phyloP scores from a whole-genome alignment of 2,329 filamentous ascomycete species.

The Penicillium sp. region DNA sequence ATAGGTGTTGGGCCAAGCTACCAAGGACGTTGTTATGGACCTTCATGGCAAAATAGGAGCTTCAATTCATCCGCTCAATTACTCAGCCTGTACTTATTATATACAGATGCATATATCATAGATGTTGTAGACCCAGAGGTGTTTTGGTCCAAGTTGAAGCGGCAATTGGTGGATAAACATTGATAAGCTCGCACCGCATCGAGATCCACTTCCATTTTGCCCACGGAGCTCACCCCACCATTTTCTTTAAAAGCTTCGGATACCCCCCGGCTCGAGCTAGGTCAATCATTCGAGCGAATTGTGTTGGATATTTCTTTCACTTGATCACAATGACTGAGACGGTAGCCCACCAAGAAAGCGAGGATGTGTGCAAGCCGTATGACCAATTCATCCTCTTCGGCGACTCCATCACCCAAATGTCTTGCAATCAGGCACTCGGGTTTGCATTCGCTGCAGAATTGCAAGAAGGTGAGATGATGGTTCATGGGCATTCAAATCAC shows the following conservation, averaged over 20 bases:
- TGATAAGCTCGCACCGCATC: not conserved
- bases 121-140: not conserved
- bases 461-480: constrained; percentile 58
- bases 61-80: too few species aligned
- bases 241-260: not conserved
- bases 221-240: constrained; percentile 10
- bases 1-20: not conserved
- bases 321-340: constrained; percentile 2
- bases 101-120: not conserved
- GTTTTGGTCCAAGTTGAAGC: not conserved
- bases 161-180: constrained; percentile 10
- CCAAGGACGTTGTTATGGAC: too few species aligned
- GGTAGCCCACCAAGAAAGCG: not conserved
- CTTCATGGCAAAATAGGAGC: too few species aligned
- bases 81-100: too few species aligned
- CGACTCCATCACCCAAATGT: constrained; percentile 79
- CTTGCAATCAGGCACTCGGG: constrained; percentile 60
- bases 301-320: not conserved
- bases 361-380: constrained; percentile 46
- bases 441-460: constrained; percentile 74
- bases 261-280: not conserved
- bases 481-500: not conserved
- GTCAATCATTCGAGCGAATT: not conserved
- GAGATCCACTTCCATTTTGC: constrained; percentile 13
- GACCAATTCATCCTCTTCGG: constrained; percentile 81